phyloP scores from a whole-genome alignment of 352 stramenopile species.

The Phytopythium montanum region DNA sequence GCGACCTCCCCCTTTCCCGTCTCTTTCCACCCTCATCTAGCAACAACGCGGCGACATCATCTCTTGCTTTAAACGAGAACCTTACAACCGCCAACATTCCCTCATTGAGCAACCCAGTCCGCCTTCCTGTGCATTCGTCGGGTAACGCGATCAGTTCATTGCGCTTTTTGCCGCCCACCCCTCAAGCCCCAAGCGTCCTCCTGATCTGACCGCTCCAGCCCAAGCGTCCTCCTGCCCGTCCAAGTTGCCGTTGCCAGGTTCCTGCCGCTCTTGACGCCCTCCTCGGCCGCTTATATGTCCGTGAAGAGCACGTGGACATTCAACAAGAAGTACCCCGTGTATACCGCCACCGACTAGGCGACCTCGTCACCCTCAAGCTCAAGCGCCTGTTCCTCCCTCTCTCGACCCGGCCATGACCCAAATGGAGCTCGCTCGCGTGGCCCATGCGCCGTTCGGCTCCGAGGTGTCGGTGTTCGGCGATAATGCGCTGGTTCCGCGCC shows the following conservation, averaged over 20 bases:
- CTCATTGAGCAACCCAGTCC: constrained; percentile 1
- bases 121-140: constrained; percentile 20
- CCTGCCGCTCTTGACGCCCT: constrained; percentile 1
- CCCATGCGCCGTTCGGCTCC: constrained; percentile 28
- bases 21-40: background rate
- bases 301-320: constrained; percentile 82
- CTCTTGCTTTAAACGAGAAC: background rate
- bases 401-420: constrained; percentile 37
- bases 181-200: constrained; percentile 21
- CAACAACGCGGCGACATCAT: background rate
- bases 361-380: background rate
- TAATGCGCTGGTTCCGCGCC: constrained; percentile 26
- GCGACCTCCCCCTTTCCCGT: background rate
- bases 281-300: constrained; percentile 51
- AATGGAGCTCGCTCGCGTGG: constrained; percentile 35
- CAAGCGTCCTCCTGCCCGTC: constrained; percentile 5
- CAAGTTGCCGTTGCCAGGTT: background rate
- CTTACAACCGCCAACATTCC: constrained; percentile 17
- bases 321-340: constrained; percentile 84
- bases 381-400: constrained; percentile 2
- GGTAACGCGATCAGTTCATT: constrained; percentile 73
- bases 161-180: constrained; percentile 37
- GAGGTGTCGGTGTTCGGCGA: constrained; percentile 13
- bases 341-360: constrained; percentile 60
- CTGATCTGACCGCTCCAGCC: background rate